These are phyloP conservation scores for Kuraishia ogatae DNA, from an alignment of 805 yeast species.

Conservation along the genomic window DNA sequence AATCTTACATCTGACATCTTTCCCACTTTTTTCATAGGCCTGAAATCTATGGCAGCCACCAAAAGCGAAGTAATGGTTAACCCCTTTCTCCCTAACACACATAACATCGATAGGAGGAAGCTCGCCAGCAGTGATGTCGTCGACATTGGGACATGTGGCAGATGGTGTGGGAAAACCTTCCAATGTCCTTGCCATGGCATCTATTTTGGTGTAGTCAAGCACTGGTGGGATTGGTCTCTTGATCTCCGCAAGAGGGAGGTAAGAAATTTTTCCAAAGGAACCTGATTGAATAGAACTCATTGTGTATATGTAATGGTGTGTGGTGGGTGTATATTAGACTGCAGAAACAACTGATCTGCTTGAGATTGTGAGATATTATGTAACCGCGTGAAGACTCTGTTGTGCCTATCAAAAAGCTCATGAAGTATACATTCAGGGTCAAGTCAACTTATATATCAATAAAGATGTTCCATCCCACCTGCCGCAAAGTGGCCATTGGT, in stretches of 20 bases:
- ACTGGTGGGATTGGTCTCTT: conserved; percentile 83
- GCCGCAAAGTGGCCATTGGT: no score
- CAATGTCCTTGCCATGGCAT: conserved; percentile 68
- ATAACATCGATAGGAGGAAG: conserved; percentile 80
- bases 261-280: conserved; percentile 38
- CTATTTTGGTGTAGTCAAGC: conserved; percentile 63
- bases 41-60: conserved; percentile 91
- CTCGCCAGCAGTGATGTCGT: conserved; percentile 47
- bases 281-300: conserved; percentile 42
- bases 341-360: no score
- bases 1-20: conserved; percentile 55
- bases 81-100: conserved; percentile 54
- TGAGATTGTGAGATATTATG: no score
- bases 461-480: no score
- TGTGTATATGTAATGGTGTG: neutral
- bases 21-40: conserved; percentile 55
- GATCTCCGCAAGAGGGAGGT: conserved; percentile 59
- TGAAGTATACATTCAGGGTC: no score
- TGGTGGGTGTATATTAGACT: no score
- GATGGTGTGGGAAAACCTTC: conserved; percentile 58
- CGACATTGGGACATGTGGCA: conserved; percentile 39
- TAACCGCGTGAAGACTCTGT: no score
- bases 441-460: no score
- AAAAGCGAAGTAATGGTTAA: conserved; percentile 65
- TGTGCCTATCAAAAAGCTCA: no score